Evolutionary conservation across 805 yeast species (phyloP).

Genomic region (Candida fluviatilis): DNA sequence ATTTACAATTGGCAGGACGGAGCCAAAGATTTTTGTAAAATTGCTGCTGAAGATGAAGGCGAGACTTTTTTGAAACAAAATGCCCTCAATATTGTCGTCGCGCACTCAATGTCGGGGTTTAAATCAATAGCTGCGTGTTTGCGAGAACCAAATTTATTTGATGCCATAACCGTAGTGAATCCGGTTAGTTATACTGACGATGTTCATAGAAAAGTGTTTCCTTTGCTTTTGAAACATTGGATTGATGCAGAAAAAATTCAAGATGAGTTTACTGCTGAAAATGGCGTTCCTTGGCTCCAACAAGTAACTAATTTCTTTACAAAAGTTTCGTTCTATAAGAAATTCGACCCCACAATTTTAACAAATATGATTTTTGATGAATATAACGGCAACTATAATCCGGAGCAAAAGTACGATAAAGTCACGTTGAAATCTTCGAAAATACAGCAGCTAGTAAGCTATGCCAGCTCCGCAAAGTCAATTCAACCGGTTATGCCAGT

Average conservation of each 20-base stretch:
- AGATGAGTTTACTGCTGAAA: constrained; percentile 8
- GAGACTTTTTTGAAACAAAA: constrained; percentile 22
- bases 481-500: constrained; percentile 3
- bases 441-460: constrained; percentile 9
- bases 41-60: constrained; percentile 39
- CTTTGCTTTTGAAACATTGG: constrained; percentile 6
- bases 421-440: constrained; percentile 12
- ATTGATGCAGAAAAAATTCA: constrained; percentile 7
- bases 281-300: constrained; percentile 10
- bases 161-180: constrained; percentile 53
- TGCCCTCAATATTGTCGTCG: constrained; percentile 46
- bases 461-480: constrained; percentile 5
- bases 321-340: constrained; percentile 12
- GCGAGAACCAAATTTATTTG: constrained; percentile 48
- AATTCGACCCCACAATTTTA: constrained; percentile 12
- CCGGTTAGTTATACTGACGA: constrained; percentile 45
- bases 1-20: constrained; percentile 63
- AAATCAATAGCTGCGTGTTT: constrained; percentile 32
- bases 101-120: constrained; percentile 77
- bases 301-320: constrained; percentile 9
- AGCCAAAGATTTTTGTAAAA: constrained; percentile 49
- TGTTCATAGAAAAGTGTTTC: constrained; percentile 3
- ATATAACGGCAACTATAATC: constrained; percentile 6
- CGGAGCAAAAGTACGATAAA: constrained; percentile 4
- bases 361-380: constrained; percentile 16